Base-by-base conservation (phyloP, 2,329 filamentous ascomycete species). In the Cladosporium sp. region DNA sequence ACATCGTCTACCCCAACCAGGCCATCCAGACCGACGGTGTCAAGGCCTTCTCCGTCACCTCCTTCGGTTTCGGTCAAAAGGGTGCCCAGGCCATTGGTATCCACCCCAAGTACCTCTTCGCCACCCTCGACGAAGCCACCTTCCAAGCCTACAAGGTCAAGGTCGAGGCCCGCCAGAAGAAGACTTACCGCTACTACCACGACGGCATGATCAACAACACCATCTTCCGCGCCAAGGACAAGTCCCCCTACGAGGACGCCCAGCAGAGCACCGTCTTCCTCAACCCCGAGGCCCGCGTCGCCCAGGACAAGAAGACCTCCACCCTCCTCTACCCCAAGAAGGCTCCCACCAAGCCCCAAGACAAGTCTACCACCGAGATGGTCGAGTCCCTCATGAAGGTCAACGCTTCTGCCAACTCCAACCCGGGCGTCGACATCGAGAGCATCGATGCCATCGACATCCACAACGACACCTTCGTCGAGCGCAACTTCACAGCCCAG, bases 31-130 rank as follows among this genome's bases (percentile, higher is more conserved):
- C 94, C 7, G 94, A 99, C 69, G 94, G 94, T 62, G 83, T 99
- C 81, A 99, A 97, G 79, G 95, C 94, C 13, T 97, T 99, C 83
- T 96, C 91, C 1, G 91, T 99, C 63, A 99, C 95, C 6, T 99
- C 95, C 0, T 99, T 99, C 74, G 94, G 94, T 76, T 99, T 99
- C 80, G 94, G 94, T 66, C 94, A 99, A 77, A 99, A 99, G 85
- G 94, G 94, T 71, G 90, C 94, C 24, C 95, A 99, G 76, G 93
- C 89, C 42, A 95, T 99, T 69, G 94, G 93, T 80, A 88, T 99
- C 53, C 94, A 99, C 74, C 91, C 95, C 70, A 93, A 89, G 77
- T 99, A 97, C 75, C 84, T 99, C 58, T 99, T 88, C 68, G 94
- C 94, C 49, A 88, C 90, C n/a, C 88, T 99, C 52, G 93, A 97